Evolutionary conservation across 164 flowering plant genomes (phyloP).

Genomic region (Stephania cephalantha): DNA sequence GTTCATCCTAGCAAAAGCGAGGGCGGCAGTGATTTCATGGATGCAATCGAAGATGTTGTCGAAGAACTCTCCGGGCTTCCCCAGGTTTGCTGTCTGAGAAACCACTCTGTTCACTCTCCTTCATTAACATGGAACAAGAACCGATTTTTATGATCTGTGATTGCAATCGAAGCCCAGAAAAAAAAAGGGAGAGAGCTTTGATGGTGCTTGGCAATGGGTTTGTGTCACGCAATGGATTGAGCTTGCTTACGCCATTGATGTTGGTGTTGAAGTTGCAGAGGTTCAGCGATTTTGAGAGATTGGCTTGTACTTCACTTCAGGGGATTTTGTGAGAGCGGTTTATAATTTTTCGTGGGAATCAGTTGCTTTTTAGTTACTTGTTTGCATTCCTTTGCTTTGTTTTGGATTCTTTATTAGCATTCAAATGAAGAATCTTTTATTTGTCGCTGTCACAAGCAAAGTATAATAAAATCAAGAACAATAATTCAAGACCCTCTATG

Average conservation of each 20-base stretch:
- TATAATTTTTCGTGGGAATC: not conserved
- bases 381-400: not conserved
- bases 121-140: slow-evolving; percentile 22
- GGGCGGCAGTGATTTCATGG: slow-evolving; percentile 77
- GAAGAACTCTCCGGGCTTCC: slow-evolving; percentile 64
- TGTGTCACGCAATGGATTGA: slow-evolving; percentile 35
- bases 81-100: slow-evolving; percentile 50
- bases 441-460: not conserved
- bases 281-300: not conserved
- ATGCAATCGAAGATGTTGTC: slow-evolving; percentile 77
- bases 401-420: not conserved
- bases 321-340: not conserved
- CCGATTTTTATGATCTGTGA: not conserved
- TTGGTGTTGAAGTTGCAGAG: slow-evolving; percentile 17
- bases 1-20: slow-evolving; percentile 66
- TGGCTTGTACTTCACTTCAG: slow-evolving; percentile 30
- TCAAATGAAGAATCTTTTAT: not conserved
- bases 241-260: slow-evolving; percentile 45
- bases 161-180: not conserved
- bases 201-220: not conserved
- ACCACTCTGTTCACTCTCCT: slow-evolving; percentile 6
- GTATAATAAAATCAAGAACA: not conserved
- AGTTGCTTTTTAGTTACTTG: not conserved
- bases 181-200: not conserved
- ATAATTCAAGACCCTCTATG: not conserved